Conservation (phyloP, 2,329 filamentous ascomycete species). For the Aureobasidium sp. region DNA sequence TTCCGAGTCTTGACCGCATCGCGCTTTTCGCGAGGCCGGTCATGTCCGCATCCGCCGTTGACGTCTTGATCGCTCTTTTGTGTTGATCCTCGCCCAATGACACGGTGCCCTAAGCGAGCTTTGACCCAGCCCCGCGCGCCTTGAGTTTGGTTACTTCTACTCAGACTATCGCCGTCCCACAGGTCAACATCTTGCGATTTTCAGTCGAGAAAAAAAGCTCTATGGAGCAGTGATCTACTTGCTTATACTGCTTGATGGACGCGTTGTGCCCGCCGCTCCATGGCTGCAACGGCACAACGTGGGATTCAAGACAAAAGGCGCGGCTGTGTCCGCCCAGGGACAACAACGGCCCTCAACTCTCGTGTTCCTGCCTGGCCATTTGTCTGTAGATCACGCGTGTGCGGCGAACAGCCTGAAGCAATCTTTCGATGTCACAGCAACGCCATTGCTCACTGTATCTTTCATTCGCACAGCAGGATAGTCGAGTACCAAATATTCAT, state of each 20-base stretch:
- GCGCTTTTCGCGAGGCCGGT: not conserved
- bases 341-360: not conserved
- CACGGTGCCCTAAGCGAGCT: conserved; percentile 5
- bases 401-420: not conserved
- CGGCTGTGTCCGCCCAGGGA: not conserved
- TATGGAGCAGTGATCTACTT: not conserved
- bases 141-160: not conserved
- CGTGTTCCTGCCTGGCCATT: not conserved
- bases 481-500: no score
- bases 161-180: not conserved
- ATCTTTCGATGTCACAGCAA: not conserved
- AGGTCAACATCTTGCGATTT: not conserved
- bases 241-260: not conserved
- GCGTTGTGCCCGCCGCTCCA: not conserved
- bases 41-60: not conserved
- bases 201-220: not conserved
- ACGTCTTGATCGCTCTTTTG: conserved; percentile 6
- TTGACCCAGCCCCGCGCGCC: not conserved
- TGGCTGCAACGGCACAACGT: conserved; percentile 5
- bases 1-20: conserved; percentile 10
- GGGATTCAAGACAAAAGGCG: not conserved
- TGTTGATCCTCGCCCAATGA: conserved; percentile 4
- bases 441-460: not conserved
- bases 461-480: not conserved
- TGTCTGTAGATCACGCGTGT: not conserved